These are phyloP conservation scores for Solanum peruvianum DNA, from an alignment of 257 asterid genomes.

Conservation along the genomic window DNA sequence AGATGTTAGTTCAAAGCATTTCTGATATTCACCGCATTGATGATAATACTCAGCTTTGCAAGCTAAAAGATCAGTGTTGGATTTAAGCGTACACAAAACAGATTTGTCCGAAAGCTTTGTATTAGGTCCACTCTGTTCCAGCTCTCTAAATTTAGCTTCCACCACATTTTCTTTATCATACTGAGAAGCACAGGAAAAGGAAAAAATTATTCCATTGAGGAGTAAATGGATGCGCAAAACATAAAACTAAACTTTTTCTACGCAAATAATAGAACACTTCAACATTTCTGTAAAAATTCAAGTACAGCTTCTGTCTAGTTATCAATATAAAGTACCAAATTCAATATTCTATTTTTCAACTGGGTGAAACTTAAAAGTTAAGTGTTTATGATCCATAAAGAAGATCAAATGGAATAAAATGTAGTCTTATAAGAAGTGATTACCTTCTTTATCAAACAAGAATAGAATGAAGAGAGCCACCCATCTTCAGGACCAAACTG, in stretches of 20 bases:
- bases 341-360: neutral
- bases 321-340: neutral
- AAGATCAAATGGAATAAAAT: neutral
- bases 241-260: neutral
- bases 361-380: neutral
- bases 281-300: neutral
- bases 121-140: slow-evolving; percentile 59
- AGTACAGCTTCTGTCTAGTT: neutral
- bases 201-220: slow-evolving; percentile 1
- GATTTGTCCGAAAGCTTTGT: slow-evolving; percentile 46
- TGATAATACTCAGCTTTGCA: slow-evolving; percentile 98
- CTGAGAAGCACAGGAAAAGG: slow-evolving; percentile 30
- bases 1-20: slow-evolving; percentile 84
- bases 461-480: slow-evolving; percentile 93
- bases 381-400: neutral
- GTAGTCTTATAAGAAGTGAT: neutral
- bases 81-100: slow-evolving; percentile 46
- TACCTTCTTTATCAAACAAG: slow-evolving; percentile 93
- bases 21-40: slow-evolving; percentile 95
- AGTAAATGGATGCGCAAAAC: neutral
- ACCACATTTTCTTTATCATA: slow-evolving; percentile 75
- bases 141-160: slow-evolving; percentile 77
- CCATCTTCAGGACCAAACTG: slow-evolving; percentile 82
- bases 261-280: neutral
- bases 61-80: slow-evolving; percentile 93